Conservation (phyloP, 2,329 filamentous ascomycete genomes). For the Ascosphaera acerosa region DNA sequence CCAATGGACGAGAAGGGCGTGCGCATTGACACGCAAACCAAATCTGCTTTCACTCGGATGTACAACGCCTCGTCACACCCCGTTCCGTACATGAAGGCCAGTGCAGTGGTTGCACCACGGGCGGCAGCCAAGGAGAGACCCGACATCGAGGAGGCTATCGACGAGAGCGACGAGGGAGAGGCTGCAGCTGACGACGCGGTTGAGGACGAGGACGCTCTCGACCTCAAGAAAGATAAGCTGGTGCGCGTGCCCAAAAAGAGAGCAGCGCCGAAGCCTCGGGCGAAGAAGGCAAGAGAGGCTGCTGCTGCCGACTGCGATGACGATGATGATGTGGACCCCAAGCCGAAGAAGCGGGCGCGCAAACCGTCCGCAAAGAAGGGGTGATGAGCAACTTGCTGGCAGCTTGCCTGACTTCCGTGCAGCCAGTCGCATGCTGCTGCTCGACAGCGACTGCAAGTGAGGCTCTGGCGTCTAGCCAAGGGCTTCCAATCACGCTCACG, state of each 20-base stretch:
- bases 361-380: conserved; percentile 1
- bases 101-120: conserved; percentile 46
- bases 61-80: conserved; percentile 78
- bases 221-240: conserved; percentile 85
- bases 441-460: no score
- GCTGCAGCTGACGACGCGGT: conserved; percentile 28
- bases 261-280: conserved; percentile 20
- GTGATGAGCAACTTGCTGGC: no score
- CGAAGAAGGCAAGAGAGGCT: conserved; percentile 13
- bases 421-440: no score
- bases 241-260: conserved; percentile 70
- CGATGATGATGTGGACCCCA: conserved; percentile 20
- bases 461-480: no score
- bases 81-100: conserved; percentile 88
- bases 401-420: no score
- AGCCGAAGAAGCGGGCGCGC: conserved; percentile 24
- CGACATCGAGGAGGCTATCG: conserved; percentile 86
- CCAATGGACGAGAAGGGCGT: conserved; percentile 50
- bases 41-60: conserved; percentile 68
- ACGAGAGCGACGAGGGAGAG: conserved; percentile 63
- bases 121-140: conserved; percentile 49
- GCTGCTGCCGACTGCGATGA: conserved; percentile 8
- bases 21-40: conserved; percentile 62
- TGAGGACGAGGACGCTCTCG: conserved; percentile 47
- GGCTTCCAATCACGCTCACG: no score